Conservation (phyloP, 345 rosid species). For the Syzygium jambos region DNA sequence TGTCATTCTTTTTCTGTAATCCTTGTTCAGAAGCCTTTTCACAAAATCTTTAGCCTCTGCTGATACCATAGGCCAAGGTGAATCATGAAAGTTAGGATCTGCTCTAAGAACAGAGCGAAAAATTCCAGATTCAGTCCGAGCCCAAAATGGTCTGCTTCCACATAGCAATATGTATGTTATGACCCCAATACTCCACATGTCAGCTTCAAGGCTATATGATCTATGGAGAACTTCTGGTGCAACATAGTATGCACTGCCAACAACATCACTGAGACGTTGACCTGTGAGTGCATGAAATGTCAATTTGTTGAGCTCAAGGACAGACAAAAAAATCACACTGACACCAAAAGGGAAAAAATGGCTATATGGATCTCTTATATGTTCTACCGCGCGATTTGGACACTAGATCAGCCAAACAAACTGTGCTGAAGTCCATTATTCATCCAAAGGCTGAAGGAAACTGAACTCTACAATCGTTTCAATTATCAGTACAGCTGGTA, state of each 20-base stretch:
- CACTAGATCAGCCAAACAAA: background rate
- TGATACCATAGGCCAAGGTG: constrained; percentile 89
- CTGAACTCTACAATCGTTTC: background rate
- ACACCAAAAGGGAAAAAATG: background rate
- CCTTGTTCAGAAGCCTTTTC: constrained; percentile 89
- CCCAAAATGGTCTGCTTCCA: constrained; percentile 97
- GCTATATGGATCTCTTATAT: background rate
- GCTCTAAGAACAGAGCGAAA: constrained; percentile 91
- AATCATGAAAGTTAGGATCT: constrained; percentile 81
- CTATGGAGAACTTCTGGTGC: constrained; percentile 99
- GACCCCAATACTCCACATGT: constrained; percentile 97
- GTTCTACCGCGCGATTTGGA: background rate
- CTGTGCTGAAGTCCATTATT: background rate
- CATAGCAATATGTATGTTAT: constrained; percentile 86
- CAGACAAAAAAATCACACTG: background rate
- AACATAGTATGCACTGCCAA: constrained; percentile 98
- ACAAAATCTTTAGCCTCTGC: constrained; percentile 88
- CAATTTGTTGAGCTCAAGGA: background rate
- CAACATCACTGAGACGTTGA: constrained; percentile 91
- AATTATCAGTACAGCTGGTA: background rate
- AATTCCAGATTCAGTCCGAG: constrained; percentile 94
- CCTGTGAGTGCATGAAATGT: constrained; percentile 32
- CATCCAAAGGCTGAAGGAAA: background rate
- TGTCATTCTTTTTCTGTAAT: constrained; percentile 95
- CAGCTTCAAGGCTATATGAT: constrained; percentile 87